Conservation (phyloP, 257 asterid genomes). For the Petunia axillaris region DNA sequence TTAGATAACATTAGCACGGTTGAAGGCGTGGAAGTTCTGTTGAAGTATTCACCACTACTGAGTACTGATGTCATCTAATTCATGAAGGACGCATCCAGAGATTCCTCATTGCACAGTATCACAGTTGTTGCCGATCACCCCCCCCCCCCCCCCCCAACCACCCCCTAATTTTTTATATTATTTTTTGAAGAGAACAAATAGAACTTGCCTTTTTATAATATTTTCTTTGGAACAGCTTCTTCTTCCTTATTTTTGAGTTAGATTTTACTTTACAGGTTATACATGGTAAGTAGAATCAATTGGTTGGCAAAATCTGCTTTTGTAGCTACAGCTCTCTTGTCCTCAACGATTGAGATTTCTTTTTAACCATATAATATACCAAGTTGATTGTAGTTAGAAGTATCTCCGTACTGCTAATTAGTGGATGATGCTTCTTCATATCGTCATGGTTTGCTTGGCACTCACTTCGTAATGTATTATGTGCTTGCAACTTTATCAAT, state of each 20-base stretch:
- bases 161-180: too few species aligned
- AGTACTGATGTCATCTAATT: constrained; percentile 27
- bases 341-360: background rate
- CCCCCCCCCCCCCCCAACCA: too few species aligned
- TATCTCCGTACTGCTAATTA: background rate
- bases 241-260: background rate
- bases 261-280: constrained; percentile 18
- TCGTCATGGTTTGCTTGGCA: background rate
- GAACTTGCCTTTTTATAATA: background rate
- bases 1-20: constrained; percentile 40
- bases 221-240: constrained; percentile 11
- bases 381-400: background rate
- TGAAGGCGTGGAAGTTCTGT: constrained; percentile 49
- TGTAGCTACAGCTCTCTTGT: background rate
- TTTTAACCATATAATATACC: background rate
- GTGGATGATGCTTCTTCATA: background rate
- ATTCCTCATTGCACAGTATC: constrained; percentile 7
- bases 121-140: background rate
- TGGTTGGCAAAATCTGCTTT: constrained; percentile 4
- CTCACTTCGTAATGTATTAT: background rate
- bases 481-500: background rate
- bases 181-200: background rate
- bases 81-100: background rate
- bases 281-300: constrained; percentile 21
- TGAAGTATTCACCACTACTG: constrained; percentile 49